Base-by-base conservation (phyloP, 768 basidiomycete genomes). In the Psilocybe subaeruginosa region DNA sequence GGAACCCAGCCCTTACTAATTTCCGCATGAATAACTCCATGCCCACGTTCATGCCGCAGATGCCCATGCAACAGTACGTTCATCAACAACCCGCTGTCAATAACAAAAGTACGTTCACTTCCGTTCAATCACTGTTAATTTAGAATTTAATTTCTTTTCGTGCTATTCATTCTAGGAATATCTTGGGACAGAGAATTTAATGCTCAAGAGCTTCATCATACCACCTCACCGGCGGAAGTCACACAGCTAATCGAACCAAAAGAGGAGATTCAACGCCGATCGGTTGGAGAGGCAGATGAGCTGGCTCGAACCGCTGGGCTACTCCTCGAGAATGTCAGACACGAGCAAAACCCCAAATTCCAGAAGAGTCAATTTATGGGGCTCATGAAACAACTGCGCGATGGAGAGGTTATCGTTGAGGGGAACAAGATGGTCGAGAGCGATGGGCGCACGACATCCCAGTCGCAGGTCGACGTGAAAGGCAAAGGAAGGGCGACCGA, bases 271-370 rank as follows among this genome's bases (percentile, higher is more conserved):
- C 57, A 61, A 11, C 64, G 71, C 16, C 63, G 66, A 50, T 48
- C 52, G 8, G 39, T 60, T 4, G 64, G 66, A 16, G 85, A 87
- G 16, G 77, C 75, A 2, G 92, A 95, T 65, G 88, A 92, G 49
- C 86, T 97, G 49, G 89, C 94, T 2, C 83, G 85, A 30, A 90
- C 92, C 7, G 95, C 95, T 9, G 92, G 86, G 8, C 76, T 87
- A 46, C 82, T 97, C 41, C 77, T 97, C 57, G 85, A 92, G 45
- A 82, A 89, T n/a, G 84, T 96, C 49, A 80, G 84, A 68, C 75
- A 88, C 60, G 91, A 92, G 57, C 80, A 83, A 68, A 94, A 92
- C 69, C 85, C 88, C 37, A 97, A 97, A 72, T 95, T 97, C 69
- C 82, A 86, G 74, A 84, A 93, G 33, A 94, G 92, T 72, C 81